Evolutionary conservation across 495 filamentous ascomycete genomes (phyloP), one percentile per base, ranked within the genome.

Genomic region (Hypoxylon rickii): DNA sequence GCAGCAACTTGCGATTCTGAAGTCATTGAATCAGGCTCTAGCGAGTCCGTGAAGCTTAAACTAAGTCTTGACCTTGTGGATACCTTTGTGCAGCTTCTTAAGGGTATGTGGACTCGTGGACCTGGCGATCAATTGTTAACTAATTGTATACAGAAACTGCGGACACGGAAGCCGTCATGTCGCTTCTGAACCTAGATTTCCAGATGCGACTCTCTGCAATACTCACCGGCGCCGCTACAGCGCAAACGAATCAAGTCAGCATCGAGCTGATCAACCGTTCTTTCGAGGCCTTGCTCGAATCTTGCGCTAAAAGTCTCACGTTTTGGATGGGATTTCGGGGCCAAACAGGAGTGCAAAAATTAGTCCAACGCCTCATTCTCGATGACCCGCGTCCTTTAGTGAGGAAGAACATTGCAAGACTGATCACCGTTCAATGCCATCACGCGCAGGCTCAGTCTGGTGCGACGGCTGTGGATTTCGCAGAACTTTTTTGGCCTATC

Each of bases 211-310:
- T 81, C 2, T 61, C 76, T 11, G 26, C 56, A 3, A 70, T 80
- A 5, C 48, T 80, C 1, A 43, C 43, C 10, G 53, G 55, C 15
- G 64, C 63, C 7, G 67, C 55, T 8, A 42, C 49, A 1, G 51
- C 63, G 8, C 20, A 58, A 22, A 64, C 65, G 12, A 59, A 66
- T 16, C 63, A 67, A 24, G 54, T 65, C 24, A 66, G 74, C 15
- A 51, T 77, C 37, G 58, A 72, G 71, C 61, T 83, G 65, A 58
- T 83, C 3, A 66, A 74, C 38, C 63, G 79, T 33, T 80, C 79
- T 20, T 86, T 91, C 44, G 79, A 82, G 11, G 74, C 83, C 10
- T 71, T 92, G 2, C 70, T 90, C 0, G 83, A 89, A 65, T 82
- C 77, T 12, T 89, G 86, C 34, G 69, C 84, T 10, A 76, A 83